phyloP scores from a whole-genome alignment of 2,329 filamentous ascomycete genomes.

The Pseudogymnoascus sp. region DNA sequence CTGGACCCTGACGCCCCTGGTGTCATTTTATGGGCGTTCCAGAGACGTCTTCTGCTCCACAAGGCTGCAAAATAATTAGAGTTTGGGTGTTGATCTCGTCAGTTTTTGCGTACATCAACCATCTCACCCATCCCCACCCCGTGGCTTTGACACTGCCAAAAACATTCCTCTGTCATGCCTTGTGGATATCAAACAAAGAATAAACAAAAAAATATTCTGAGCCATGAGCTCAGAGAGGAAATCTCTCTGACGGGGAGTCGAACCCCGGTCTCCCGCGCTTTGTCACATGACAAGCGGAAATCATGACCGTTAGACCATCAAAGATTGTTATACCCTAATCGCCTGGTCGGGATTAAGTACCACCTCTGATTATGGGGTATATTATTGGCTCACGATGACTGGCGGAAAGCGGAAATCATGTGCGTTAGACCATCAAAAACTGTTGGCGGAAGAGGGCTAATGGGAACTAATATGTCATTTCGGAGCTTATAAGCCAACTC shows the following conservation, averaged over 20 bases:
- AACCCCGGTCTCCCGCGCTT: conserved; percentile 15
- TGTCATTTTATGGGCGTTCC: neutral
- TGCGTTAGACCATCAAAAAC: no score
- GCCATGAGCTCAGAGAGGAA: conserved; percentile 8
- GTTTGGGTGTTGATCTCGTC: neutral
- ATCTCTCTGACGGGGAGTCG: conserved; percentile 14
- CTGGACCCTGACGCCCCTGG: neutral
- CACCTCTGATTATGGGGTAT: no score
- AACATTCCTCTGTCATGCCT: neutral
- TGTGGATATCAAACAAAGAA: neutral
- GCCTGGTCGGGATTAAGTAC: no score
- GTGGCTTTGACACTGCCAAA: neutral
- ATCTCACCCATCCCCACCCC: neutral
- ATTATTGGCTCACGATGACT: no score
- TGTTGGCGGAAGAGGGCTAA: no score
- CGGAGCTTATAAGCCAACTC: no score
- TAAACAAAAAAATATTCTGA: neutral
- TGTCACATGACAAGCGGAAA: conserved; percentile 21
- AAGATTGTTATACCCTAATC: no score
- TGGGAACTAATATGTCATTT: no score
- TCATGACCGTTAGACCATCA: conserved; percentile 24
- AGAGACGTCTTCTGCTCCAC: neutral
- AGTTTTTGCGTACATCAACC: neutral
- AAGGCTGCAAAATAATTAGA: neutral
- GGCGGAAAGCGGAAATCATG: no score